Evolutionary conservation across 2,329 filamentous ascomycete species (phyloP).

Genomic region (Exophiala mesophila): DNA sequence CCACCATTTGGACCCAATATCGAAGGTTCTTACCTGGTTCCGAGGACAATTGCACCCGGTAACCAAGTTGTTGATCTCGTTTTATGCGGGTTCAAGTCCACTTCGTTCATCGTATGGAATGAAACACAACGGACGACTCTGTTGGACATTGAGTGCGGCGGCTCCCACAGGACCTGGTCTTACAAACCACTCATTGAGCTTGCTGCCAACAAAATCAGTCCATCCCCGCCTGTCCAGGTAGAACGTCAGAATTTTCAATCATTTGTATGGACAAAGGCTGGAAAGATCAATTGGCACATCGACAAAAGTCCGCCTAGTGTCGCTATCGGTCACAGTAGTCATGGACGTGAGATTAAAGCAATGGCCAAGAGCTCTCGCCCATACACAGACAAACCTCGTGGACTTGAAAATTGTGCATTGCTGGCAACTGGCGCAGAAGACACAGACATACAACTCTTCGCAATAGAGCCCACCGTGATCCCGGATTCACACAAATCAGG

Average conservation of each 20-base stretch:
- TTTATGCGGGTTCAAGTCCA: slow-evolving; percentile 76
- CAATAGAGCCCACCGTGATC: slow-evolving; percentile 19
- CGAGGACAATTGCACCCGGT: slow-evolving; percentile 23
- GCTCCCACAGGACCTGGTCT: slow-evolving; percentile 73
- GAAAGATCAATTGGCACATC: slow-evolving; percentile 45
- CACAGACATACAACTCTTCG: slow-evolving; percentile 67
- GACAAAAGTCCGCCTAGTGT: slow-evolving; percentile 40
- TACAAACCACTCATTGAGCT: slow-evolving; percentile 35
- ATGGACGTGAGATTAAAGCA: slow-evolving; percentile 80
- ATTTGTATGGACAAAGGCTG: slow-evolving; percentile 72
- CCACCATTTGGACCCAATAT: slow-evolving; percentile 71
- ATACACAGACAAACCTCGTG: slow-evolving; percentile 4
- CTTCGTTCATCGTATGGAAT: slow-evolving; percentile 77
- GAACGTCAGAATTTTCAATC: slow-evolving; percentile 26
- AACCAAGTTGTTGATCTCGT: slow-evolving; percentile 49
- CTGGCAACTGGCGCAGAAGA: slow-evolving; percentile 68
- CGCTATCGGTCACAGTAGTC: slow-evolving; percentile 62
- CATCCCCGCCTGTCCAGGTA: background rate
- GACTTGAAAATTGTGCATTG: slow-evolving; percentile 29
- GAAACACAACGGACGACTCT: slow-evolving; percentile 65
- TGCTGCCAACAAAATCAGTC: background rate
- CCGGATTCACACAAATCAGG: background rate
- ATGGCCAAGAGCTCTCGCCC: slow-evolving; percentile 43
- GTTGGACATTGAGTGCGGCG: slow-evolving; percentile 72
- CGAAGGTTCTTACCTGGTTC: slow-evolving; percentile 62